Percentiles rank a stretch among this genome's conserved stretches.
Conservation (phyloP, 257 asterid genomes). For the Nicotiana benthamiana region DNA sequence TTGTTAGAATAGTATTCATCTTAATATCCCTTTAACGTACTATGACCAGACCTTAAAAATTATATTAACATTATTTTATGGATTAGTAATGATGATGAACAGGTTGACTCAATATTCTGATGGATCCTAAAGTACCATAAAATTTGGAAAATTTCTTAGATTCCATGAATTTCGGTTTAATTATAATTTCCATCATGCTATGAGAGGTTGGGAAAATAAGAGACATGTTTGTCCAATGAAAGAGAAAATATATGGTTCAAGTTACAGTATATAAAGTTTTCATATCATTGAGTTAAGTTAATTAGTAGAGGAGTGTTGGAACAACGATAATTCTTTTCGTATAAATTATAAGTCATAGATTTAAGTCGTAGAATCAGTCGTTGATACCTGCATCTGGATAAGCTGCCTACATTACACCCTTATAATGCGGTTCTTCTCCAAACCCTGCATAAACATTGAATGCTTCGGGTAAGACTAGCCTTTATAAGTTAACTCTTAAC, state of each 20-base stretch:
- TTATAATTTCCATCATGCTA: not conserved
- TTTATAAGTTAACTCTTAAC: not conserved
- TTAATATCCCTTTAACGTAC: not conserved
- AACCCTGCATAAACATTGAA: fast-evolving
- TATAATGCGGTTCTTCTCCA: fast-evolving
- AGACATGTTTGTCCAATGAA: not conserved
- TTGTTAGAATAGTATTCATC: not conserved
- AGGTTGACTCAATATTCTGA: not conserved
- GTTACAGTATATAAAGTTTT: too few species aligned
- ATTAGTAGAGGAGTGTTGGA: fast-evolving
- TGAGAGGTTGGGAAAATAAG: not conserved
- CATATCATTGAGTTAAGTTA: too few species aligned
- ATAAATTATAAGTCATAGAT: too few species aligned
- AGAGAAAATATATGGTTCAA: not conserved
- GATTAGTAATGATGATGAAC: not conserved
- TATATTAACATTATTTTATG: not conserved
- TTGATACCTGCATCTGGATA: too few species aligned
- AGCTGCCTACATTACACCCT: too few species aligned
- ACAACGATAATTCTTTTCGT: fast-evolving
- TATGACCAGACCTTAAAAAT: not conserved
- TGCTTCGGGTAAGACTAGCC: too few species aligned
- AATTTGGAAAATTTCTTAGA: not conserved
- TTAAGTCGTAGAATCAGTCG: fast-evolving
- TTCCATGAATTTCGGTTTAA: not conserved
- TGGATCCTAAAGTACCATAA: not conserved